Percentiles rank a stretch among this genome's conserved stretches.
These are phyloP conservation scores for Poa pratensis DNA, from an alignment of 176 grass and related monocot genomes.

Conservation along the genomic window DNA sequence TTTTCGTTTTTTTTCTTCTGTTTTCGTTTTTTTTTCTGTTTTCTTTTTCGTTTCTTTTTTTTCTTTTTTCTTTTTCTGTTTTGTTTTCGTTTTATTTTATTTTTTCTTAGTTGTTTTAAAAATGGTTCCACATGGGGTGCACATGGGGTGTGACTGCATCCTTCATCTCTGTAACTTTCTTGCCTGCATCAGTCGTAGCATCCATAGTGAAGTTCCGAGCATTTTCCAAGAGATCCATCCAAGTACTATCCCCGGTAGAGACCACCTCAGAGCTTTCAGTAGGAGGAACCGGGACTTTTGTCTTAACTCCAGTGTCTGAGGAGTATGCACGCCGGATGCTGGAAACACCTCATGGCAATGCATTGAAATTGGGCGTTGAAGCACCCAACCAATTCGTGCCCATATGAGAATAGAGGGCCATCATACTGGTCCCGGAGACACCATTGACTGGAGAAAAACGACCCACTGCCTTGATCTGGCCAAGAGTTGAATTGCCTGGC, in stretches of 20 bases:
- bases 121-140: too few species aligned
- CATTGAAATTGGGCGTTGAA: conserved; percentile 33
- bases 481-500: background rate
- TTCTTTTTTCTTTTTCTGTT: too few species aligned
- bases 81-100: too few species aligned
- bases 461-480: conserved; percentile 35
- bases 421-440: conserved; percentile 30
- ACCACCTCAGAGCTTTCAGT: conserved; percentile 43
- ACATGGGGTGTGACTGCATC: conserved; percentile 65
- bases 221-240: conserved; percentile 62
- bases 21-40: too few species aligned
- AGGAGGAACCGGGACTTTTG: conserved; percentile 47
- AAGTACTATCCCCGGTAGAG: conserved; percentile 47
- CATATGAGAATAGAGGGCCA: conserved; percentile 32
- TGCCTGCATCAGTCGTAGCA: conserved; percentile 54
- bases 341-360: conserved; percentile 38
- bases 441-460: conserved; percentile 24
- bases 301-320: conserved; percentile 53
- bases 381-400: conserved; percentile 40
- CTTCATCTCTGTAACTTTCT: conserved; percentile 70
- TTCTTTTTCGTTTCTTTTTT: too few species aligned
- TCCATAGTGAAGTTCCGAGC: conserved; percentile 59
- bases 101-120: too few species aligned
- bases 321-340: conserved; percentile 50
- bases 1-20: too few species aligned